Conservation (phyloP, 148 eudicot species). For the Bassia scoparia region DNA sequence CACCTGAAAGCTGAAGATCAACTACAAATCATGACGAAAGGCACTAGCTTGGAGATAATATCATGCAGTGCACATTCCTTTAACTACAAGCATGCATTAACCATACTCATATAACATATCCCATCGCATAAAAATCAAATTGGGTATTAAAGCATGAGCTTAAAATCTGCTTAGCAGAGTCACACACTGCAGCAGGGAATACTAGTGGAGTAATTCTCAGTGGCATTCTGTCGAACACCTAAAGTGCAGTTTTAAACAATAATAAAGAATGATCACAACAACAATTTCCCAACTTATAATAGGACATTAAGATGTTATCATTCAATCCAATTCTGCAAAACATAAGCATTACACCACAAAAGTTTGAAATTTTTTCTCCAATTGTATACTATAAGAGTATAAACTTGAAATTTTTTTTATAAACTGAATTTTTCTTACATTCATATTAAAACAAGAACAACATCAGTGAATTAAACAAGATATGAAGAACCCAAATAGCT, state of each 20-base stretch:
- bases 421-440: too few species aligned
- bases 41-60: background rate
- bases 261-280: background rate
- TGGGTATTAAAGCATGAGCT: background rate
- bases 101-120: background rate
- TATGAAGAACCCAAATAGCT: background rate
- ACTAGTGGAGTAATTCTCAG: background rate
- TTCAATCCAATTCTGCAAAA: background rate
- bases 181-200: background rate
- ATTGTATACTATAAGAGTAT: background rate
- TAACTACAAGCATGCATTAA: background rate
- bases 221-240: constrained; percentile 19
- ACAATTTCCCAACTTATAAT: background rate
- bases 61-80: background rate
- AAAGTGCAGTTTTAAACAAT: background rate
- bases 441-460: background rate
- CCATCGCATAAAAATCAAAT: background rate
- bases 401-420: too few species aligned
- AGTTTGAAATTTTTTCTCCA: background rate
- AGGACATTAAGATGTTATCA: background rate
- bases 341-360: constrained; percentile 3
- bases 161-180: background rate
- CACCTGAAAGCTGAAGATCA: background rate
- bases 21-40: background rate
- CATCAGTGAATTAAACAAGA: background rate